phyloP scores from a whole-genome alignment of 306 rosid species.

The Vachellia collinsii region DNA sequence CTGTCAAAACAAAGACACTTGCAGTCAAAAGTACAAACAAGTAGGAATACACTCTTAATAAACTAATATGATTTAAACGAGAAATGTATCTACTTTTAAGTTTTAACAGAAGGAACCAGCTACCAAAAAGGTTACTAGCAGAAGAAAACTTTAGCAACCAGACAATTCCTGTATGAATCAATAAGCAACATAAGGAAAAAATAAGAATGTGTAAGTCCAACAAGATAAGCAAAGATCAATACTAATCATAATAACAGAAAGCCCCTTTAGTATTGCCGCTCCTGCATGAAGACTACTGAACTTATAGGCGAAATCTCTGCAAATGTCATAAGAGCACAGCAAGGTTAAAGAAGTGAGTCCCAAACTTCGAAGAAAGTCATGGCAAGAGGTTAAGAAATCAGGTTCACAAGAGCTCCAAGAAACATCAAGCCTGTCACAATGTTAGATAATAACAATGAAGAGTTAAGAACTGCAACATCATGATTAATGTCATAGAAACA shows the following conservation, averaged over 20 bases:
- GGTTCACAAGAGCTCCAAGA: slow-evolving; percentile 99
- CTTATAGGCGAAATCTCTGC: slow-evolving; percentile 82
- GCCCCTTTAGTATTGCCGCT: slow-evolving; percentile 49
- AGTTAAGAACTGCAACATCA: slow-evolving; percentile 52
- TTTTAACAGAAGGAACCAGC: slow-evolving; percentile 49
- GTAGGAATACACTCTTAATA: slow-evolving; percentile 51
- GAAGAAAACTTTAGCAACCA: slow-evolving; percentile 58
- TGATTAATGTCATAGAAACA: not conserved
- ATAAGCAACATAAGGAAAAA: slow-evolving; percentile 41
- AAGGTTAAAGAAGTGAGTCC: slow-evolving; percentile 99
- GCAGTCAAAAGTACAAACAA: slow-evolving; percentile 43
- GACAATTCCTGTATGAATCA: slow-evolving; percentile 42
- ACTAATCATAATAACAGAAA: slow-evolving; percentile 29
- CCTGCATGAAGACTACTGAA: slow-evolving; percentile 48
- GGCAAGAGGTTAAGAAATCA: slow-evolving; percentile 98
- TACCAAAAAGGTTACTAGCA: slow-evolving; percentile 46
- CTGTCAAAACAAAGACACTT: slow-evolving; percentile 37
- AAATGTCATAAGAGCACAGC: slow-evolving; percentile 96
- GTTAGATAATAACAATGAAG: slow-evolving; percentile 69
- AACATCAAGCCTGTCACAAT: slow-evolving; percentile 96
- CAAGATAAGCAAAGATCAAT: slow-evolving; percentile 45
- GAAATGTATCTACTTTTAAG: slow-evolving; percentile 47
- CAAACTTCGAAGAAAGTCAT: slow-evolving; percentile 99
- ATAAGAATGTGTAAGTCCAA: slow-evolving; percentile 48
- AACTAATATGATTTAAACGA: slow-evolving; percentile 33